These are phyloP conservation scores for Zelopaecilomyces penicillatus DNA, from an alignment of 2,329 filamentous ascomycete genomes.

Conservation along the genomic window DNA sequence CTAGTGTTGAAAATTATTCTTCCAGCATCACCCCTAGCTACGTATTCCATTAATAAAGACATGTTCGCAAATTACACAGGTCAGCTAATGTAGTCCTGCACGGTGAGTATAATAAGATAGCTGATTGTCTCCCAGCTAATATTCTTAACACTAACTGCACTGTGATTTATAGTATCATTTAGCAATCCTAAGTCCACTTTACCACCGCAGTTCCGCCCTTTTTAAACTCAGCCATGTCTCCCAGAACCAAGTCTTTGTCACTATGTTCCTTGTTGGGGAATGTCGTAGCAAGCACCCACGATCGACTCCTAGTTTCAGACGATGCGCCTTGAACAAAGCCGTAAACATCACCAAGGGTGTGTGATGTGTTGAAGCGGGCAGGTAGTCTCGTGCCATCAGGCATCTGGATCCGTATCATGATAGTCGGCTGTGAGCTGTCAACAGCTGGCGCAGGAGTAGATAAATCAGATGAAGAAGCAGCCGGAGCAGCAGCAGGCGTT, in stretches of 20 bases:
- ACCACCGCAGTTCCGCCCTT: conserved; percentile 57
- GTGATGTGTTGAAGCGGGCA: conserved; percentile 73
- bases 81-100: no score
- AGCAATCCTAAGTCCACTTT: conserved; percentile 39
- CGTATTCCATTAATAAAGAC: neutral
- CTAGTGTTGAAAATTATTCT: neutral
- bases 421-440: conserved; percentile 57
- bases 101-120: no score
- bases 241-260: conserved; percentile 52
- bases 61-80: no score
- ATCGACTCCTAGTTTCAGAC: conserved; percentile 44
- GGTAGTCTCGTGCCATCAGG: conserved; percentile 68
- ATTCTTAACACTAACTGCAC: no score
- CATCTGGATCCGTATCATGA: conserved; percentile 69
- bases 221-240: conserved; percentile 57
- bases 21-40: neutral
- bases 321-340: conserved; percentile 61
- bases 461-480: conserved; percentile 24
- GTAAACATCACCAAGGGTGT: conserved; percentile 72
- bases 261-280: conserved; percentile 76
- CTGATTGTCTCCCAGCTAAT: no score
- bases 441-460: conserved; percentile 31
- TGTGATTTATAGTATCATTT: neutral
- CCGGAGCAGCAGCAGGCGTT: conserved; percentile 20
- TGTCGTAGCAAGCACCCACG: conserved; percentile 70